Conservation (phyloP, 805 yeast genomes). For the Millerozyma acaciae region DNA sequence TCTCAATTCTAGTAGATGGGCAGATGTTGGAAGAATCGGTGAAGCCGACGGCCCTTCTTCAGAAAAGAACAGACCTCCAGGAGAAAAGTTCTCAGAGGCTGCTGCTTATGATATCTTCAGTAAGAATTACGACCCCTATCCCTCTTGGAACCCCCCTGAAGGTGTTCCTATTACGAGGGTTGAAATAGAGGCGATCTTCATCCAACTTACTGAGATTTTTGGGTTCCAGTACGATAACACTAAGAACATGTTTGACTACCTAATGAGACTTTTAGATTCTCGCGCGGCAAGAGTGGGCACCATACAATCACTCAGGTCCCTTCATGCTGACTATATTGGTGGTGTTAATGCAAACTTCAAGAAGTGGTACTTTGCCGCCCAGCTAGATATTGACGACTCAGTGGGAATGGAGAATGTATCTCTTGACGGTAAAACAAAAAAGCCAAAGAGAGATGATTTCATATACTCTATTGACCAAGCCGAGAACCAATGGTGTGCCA, state of each 20-base stretch:
- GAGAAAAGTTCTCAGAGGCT: conserved; percentile 36
- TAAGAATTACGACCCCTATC: conserved; percentile 47
- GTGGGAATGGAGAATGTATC: conserved; percentile 31
- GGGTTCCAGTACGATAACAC: conserved; percentile 69
- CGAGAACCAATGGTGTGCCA: conserved; percentile 47
- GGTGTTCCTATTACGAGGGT: conserved; percentile 46
- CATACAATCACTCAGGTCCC: conserved; percentile 47
- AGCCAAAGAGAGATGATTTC: conserved; percentile 9
- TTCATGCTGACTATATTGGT: conserved; percentile 75
- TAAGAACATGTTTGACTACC: conserved; percentile 62
- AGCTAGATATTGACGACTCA: conserved; percentile 57
- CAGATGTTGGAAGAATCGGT: conserved; percentile 32
- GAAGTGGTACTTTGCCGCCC: conserved; percentile 77
- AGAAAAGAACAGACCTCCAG: conserved; percentile 21
- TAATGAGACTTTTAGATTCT: conserved; percentile 61
- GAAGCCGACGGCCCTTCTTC: conserved; percentile 23
- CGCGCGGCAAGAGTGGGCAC: conserved; percentile 65
- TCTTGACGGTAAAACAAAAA: conserved; percentile 20
- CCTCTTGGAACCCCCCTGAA: conserved; percentile 45
- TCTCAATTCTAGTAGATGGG: conserved; percentile 42
- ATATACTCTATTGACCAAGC: conserved; percentile 35
- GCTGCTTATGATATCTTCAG: conserved; percentile 33
- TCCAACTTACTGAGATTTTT: conserved; percentile 49
- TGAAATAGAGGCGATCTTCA: conserved; percentile 55
- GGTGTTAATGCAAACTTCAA: conserved; percentile 65